Percentiles rank a stretch among this genome's conserved stretches.
phyloP scores from a whole-genome alignment of 306 rosid genomes.

The Dalbergia cultrata region DNA sequence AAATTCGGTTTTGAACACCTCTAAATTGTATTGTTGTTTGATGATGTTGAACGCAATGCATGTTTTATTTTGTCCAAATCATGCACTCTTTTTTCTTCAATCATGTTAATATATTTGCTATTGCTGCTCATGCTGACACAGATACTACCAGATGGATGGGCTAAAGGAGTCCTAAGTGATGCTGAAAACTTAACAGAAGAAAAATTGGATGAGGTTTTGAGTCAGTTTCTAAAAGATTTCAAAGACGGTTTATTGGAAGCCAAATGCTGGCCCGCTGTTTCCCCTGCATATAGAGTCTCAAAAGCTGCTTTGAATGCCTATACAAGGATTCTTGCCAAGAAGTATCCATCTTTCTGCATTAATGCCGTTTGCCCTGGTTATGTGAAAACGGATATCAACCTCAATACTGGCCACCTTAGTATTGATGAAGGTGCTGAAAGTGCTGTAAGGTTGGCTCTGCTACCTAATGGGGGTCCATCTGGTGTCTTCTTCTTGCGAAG shows the following conservation, averaged over 20 bases:
- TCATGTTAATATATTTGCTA: neutral
- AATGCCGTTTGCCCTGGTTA: constrained; percentile 59
- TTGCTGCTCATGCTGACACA: constrained; percentile 27
- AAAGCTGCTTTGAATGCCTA: constrained; percentile 60
- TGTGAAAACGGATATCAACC: constrained; percentile 57
- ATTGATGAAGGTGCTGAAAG: constrained; percentile 56
- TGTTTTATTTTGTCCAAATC: neutral
- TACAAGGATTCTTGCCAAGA: constrained; percentile 55
- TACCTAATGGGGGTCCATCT: constrained; percentile 40
- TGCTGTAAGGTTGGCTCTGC: constrained; percentile 48
- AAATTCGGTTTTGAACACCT: no score
- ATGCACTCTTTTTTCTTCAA: neutral
- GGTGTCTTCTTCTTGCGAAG: constrained; percentile 50
- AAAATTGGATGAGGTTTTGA: constrained; percentile 44
- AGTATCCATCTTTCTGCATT: constrained; percentile 42
- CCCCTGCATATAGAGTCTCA: constrained; percentile 52
- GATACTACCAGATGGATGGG: constrained; percentile 52
- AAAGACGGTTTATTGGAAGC: constrained; percentile 37
- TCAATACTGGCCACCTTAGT: constrained; percentile 45
- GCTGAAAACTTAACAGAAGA: constrained; percentile 46
- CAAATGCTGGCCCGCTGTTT: neutral
- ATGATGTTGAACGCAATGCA: neutral
- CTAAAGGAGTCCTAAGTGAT: constrained; percentile 39
- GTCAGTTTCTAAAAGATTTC: constrained; percentile 49
- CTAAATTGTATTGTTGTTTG: neutral